Percentiles rank a stretch among this genome's conserved stretches.
phyloP scores from a whole-genome alignment of 148 eudicot species.

The Vaccinium corymbosum region DNA sequence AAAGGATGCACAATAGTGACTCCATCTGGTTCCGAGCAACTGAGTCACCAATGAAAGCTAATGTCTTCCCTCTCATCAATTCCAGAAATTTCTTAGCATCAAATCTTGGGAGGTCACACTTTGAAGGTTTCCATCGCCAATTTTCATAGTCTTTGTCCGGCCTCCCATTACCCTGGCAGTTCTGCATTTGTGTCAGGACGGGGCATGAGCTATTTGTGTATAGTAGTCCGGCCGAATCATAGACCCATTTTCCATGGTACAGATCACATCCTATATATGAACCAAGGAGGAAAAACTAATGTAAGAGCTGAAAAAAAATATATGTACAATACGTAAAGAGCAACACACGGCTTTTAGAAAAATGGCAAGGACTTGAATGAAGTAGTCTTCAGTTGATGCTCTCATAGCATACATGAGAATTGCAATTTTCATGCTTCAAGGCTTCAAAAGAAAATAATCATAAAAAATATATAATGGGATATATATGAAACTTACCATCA shows the following conservation, averaged over 20 bases:
- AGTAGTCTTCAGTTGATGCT: not conserved
- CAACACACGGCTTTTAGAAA: not conserved
- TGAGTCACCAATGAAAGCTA: constrained; percentile 86
- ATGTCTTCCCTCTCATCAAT: constrained; percentile 81
- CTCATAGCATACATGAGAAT: not conserved
- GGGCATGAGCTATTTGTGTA: constrained; percentile 85
- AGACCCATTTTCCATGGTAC: constrained; percentile 84
- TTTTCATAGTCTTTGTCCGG: constrained; percentile 91
- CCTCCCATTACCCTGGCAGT: constrained; percentile 97
- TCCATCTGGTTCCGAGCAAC: constrained; percentile 84
- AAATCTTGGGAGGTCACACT: constrained; percentile 81
- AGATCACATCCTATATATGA: constrained; percentile 65
- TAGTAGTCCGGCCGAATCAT: constrained; percentile 65
- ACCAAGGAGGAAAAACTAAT: constrained; percentile 12
- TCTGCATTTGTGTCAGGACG: constrained; percentile 77
- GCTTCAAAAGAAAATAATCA: not conserved
- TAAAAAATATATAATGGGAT: not conserved
- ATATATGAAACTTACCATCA: not conserved
- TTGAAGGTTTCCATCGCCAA: constrained; percentile 86
- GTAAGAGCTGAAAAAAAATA: not conserved
- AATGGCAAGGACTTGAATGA: not conserved
- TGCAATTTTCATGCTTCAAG: constrained; percentile 3
- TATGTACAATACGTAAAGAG: not conserved
- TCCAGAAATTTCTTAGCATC: constrained; percentile 66
- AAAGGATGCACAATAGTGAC: constrained; percentile 74